Conservation (phyloP, 208 protist species). For the Perkinsela sp. region DNA sequence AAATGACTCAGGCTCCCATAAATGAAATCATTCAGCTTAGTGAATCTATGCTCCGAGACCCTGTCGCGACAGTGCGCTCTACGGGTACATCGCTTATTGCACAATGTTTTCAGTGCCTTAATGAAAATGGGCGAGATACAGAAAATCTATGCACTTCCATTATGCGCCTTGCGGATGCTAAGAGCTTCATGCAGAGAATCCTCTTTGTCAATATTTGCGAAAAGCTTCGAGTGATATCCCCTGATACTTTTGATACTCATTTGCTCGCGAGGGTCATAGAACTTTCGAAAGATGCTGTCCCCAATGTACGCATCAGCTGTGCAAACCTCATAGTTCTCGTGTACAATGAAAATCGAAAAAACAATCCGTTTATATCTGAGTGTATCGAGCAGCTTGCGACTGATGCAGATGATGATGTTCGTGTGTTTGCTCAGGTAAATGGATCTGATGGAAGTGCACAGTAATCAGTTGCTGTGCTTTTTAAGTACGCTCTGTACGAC, state of each 20-base stretch:
- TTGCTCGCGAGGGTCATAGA: constrained; percentile 17
- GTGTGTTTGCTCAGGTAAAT: too few relatives aligned
- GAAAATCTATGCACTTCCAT: constrained; percentile 7
- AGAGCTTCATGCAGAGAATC: constrained; percentile 42
- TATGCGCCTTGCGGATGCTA: constrained; percentile 23
- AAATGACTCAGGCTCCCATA: constrained; percentile 12
- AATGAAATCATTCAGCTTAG: constrained; percentile 20
- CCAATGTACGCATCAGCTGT: constrained; percentile 57
- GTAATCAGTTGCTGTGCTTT: too few relatives aligned
- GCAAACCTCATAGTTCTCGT: constrained; percentile 24
- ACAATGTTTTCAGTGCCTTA: constrained; percentile 3
- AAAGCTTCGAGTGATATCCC: constrained; percentile 26
- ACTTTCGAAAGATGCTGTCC: constrained; percentile 36
- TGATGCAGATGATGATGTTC: too few relatives aligned
- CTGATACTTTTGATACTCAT: constrained; percentile 15
- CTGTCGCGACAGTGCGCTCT: constrained; percentile 47
- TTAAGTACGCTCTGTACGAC: too few relatives aligned
- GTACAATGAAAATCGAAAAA: too few relatives aligned
- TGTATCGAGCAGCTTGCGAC: too few relatives aligned
- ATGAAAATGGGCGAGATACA: background rate
- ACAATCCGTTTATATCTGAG: too few relatives aligned
- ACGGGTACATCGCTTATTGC: constrained; percentile 2
- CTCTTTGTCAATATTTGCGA: constrained; percentile 60
- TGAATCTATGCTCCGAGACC: constrained; percentile 48
- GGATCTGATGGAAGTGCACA: too few relatives aligned